Evolutionary conservation across 352 stramenopile genomes (phyloP).

Genomic region (Phytopythium aichiense): DNA sequence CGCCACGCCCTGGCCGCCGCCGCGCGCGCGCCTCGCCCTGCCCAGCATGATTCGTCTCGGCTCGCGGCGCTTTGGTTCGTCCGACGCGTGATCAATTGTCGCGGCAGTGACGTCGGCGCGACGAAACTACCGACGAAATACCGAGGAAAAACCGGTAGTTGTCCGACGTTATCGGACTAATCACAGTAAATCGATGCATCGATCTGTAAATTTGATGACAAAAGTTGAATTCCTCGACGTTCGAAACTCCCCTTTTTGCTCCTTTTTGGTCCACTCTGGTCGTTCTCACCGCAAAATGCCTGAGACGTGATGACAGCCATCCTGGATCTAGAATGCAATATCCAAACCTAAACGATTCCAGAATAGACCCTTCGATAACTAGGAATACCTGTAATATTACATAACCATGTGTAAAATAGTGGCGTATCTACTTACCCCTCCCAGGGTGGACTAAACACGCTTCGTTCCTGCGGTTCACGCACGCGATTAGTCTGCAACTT

Average conservation of each 20-base stretch:
- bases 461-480: slow-evolving; percentile 3
- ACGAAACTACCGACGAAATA: neutral
- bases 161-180: too few relatives aligned
- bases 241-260: too few relatives aligned
- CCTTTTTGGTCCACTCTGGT: too few relatives aligned
- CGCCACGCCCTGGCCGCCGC: slow-evolving; percentile 18
- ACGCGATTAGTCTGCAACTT: slow-evolving; percentile 8
- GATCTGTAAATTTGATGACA: too few relatives aligned
- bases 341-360: too few relatives aligned
- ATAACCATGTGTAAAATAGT: neutral
- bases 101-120: neutral
- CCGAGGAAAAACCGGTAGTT: neutral
- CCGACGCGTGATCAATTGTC: neutral
- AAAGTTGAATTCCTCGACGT: neutral
- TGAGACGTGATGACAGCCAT: too few relatives aligned
- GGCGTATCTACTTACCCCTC: neutral
- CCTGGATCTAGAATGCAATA: too few relatives aligned
- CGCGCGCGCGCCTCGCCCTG: slow-evolving; percentile 6
- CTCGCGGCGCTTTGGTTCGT: neutral
- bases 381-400: too few relatives aligned
- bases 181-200: neutral
- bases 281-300: too few relatives aligned
- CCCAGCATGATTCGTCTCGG: slow-evolving; percentile 4
- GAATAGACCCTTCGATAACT: too few relatives aligned
- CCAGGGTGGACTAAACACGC: slow-evolving; percentile 5